These are phyloP conservation scores for Beta corolliflora DNA, from an alignment of 179 eudicot species.

Conservation along the genomic window DNA sequence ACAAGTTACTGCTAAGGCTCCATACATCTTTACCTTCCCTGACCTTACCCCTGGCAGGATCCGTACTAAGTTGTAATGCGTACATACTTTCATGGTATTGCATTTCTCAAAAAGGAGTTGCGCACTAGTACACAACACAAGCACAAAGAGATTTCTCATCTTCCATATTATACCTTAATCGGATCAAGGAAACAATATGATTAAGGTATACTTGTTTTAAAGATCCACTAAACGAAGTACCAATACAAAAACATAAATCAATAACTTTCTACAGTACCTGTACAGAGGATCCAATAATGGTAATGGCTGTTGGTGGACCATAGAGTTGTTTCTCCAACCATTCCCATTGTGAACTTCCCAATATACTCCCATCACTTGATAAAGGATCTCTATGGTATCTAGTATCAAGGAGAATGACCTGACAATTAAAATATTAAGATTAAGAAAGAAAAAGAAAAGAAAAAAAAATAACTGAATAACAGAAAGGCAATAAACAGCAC, in stretches of 20 bases:
- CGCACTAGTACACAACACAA: not conserved
- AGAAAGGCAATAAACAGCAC: not conserved
- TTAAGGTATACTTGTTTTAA: not conserved
- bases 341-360: slow-evolving; percentile 66
- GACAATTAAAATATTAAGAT: not conserved
- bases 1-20: not conserved
- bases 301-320: slow-evolving; percentile 55
- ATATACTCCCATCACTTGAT: slow-evolving; percentile 62
- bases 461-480: not conserved
- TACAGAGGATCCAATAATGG: slow-evolving; percentile 69
- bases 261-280: slow-evolving; percentile 44
- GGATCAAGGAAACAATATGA: not conserved
- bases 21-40: not conserved
- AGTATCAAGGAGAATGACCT: slow-evolving; percentile 76
- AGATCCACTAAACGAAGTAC: not conserved
- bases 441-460: not conserved
- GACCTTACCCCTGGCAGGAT: not conserved
- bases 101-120: not conserved
- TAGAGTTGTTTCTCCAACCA: slow-evolving; percentile 70
- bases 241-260: not conserved
- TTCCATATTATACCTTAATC: not conserved
- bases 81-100: not conserved
- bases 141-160: not conserved
- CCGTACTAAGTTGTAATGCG: not conserved
- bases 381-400: slow-evolving; percentile 76